Evolutionary conservation across 2,329 filamentous ascomycete species (phyloP).

Genomic region (Talaromyces piceae): DNA sequence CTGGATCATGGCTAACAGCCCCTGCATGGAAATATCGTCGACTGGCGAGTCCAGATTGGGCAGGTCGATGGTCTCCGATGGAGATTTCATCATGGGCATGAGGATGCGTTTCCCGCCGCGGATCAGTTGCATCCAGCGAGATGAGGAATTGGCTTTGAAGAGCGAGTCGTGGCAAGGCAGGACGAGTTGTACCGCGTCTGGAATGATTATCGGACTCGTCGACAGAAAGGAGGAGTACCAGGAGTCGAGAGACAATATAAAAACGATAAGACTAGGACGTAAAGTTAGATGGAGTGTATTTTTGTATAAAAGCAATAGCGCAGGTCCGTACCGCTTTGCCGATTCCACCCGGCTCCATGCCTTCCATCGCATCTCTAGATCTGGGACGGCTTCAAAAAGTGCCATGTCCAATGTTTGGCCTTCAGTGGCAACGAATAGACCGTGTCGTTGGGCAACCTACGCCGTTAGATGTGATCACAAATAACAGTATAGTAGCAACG

Average conservation of each 20-base stretch:
- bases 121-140: conserved; percentile 31
- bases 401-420: conserved; percentile 33
- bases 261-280: conserved; percentile 36
- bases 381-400: conserved; percentile 36
- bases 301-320: neutral
- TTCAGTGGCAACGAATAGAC: conserved; percentile 44
- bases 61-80: conserved; percentile 28
- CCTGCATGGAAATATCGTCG: conserved; percentile 31
- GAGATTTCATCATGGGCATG: conserved; percentile 27
- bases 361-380: conserved; percentile 44
- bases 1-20: conserved; percentile 33
- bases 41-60: conserved; percentile 25
- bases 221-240: conserved; percentile 44
- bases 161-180: conserved; percentile 40
- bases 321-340: conserved; percentile 33
- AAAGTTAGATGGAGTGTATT: neutral
- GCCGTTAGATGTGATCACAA: neutral
- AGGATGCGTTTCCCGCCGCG: conserved; percentile 27
- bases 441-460: conserved; percentile 42
- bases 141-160: conserved; percentile 35
- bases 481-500: conserved; percentile 5
- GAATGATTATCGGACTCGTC: conserved; percentile 39
- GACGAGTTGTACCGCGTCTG: conserved; percentile 41
- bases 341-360: conserved; percentile 48
- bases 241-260: conserved; percentile 40